Conservation (phyloP, 2,329 filamentous ascomycete genomes). For the Penicillium glabrum region DNA sequence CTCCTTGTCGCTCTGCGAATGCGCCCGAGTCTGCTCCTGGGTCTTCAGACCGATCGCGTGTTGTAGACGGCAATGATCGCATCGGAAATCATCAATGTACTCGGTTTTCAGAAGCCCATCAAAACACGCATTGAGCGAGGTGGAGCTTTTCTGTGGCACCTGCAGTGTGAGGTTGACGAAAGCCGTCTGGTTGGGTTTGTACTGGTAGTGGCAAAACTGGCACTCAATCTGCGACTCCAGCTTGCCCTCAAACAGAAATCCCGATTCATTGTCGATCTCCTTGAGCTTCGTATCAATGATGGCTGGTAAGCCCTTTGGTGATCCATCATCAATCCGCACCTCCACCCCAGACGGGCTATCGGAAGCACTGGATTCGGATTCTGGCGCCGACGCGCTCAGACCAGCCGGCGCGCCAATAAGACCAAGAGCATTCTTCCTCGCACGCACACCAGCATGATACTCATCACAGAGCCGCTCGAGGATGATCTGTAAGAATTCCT, state of each 20-base stretch:
- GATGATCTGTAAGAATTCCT: conserved; percentile 94
- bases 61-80: conserved; percentile 85
- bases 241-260: conserved; percentile 88
- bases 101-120: conserved; percentile 94
- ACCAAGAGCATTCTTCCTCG: conserved; percentile 51
- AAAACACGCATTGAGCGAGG: conserved; percentile 82
- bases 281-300: conserved; percentile 40
- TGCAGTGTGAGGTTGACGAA: conserved; percentile 92
- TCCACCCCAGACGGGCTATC: conserved; percentile 30
- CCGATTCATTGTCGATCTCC: conserved; percentile 44
- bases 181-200: conserved; percentile 75
- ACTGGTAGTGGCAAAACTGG: conserved; percentile 83
- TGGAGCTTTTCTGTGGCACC: conserved; percentile 79
- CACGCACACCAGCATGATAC: conserved; percentile 80
- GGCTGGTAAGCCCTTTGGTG: conserved; percentile 31
- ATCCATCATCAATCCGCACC: conserved; percentile 39
- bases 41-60: conserved; percentile 70
- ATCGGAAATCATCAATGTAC: conserved; percentile 95
- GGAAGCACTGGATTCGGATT: conserved; percentile 8
- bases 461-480: conserved; percentile 91
- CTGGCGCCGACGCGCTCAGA: not conserved
- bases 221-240: conserved; percentile 96
- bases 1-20: conserved; percentile 53
- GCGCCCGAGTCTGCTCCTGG: conserved; percentile 58
- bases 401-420: conserved; percentile 21